Conservation (phyloP, 176 grass and related monocot genomes). For the Pontederia crassipes region DNA sequence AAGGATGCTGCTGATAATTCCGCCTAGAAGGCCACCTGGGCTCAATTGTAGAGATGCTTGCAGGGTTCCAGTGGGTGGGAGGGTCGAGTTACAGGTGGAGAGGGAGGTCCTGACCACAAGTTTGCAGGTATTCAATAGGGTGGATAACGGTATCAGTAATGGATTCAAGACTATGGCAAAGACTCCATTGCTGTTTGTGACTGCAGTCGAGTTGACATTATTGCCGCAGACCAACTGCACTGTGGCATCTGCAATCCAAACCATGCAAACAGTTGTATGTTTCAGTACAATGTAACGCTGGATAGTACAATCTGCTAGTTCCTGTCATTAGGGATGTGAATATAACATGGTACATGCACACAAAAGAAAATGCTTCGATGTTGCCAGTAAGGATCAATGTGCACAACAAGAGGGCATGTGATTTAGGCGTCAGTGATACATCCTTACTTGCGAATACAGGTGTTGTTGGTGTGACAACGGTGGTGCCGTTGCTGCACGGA, state of each 20-base stretch:
- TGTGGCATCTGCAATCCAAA: not conserved
- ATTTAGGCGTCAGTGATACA: not conserved
- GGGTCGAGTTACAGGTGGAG: not conserved
- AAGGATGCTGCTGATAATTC: not conserved
- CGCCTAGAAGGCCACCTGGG: not conserved
- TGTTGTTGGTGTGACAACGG: not conserved
- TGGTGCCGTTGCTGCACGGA: conserved; percentile 32
- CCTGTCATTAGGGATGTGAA: not conserved
- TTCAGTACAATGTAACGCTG: not conserved
- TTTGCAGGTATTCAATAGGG: not conserved
- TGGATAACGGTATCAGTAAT: not conserved
- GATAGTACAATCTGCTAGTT: not conserved
- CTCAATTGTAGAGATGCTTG: too few relatives aligned
- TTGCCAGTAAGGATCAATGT: too few relatives aligned
- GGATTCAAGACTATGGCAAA: not conserved
- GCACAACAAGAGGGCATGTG: too few relatives aligned
- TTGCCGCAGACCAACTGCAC: not conserved
- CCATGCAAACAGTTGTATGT: not conserved
- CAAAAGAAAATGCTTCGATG: too few relatives aligned
- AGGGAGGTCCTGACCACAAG: not conserved
- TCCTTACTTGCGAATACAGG: conserved; percentile 46
- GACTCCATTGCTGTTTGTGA: conserved; percentile 4
- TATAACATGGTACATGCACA: not conserved
- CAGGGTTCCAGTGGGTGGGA: not conserved
- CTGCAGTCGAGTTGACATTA: not conserved